These are phyloP conservation scores for Sphagnum magellanicum DNA, from an alignment of 228 moss, liverwort and hornwort genomes.

Conservation along the genomic window DNA sequence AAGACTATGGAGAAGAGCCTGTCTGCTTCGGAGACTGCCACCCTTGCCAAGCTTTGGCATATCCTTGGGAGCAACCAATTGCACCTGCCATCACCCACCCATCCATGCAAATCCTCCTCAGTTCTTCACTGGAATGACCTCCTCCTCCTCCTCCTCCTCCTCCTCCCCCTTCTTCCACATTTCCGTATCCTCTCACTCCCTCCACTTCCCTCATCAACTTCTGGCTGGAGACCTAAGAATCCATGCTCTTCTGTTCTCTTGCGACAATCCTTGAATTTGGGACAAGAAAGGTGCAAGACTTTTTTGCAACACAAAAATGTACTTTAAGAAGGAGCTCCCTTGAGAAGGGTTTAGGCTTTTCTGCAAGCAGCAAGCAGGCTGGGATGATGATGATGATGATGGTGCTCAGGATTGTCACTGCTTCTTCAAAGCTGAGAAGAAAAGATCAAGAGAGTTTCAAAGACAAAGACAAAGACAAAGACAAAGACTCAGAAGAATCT, in stretches of 20 bases:
- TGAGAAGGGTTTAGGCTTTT: too few species aligned
- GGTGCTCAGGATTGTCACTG: too few species aligned
- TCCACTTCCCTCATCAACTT: not conserved
- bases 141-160: not conserved
- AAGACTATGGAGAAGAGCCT: slow-evolving; percentile 48
- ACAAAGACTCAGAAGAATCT: too few species aligned
- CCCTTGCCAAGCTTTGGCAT: slow-evolving; percentile 56
- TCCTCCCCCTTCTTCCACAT: not conserved
- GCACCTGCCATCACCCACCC: slow-evolving; percentile 51
- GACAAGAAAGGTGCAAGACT: too few species aligned
- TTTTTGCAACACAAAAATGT: too few species aligned
- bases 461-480: too few species aligned
- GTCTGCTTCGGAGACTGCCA: slow-evolving; percentile 41
- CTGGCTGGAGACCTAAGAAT: not conserved
- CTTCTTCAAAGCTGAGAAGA: too few species aligned
- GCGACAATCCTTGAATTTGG: too few species aligned
- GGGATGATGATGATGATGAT: too few species aligned
- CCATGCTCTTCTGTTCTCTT: not conserved
- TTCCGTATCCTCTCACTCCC: not conserved
- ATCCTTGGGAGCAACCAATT: slow-evolving; percentile 43
- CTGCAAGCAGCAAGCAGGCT: too few species aligned
- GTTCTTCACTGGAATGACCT: not conserved
- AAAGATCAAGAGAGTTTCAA: too few species aligned
- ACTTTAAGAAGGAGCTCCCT: too few species aligned
- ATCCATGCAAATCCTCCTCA: slow-evolving; percentile 17